phyloP scores from a whole-genome alignment of 768 basidiomycete species.

The Leucosporidium yakuticum region DNA sequence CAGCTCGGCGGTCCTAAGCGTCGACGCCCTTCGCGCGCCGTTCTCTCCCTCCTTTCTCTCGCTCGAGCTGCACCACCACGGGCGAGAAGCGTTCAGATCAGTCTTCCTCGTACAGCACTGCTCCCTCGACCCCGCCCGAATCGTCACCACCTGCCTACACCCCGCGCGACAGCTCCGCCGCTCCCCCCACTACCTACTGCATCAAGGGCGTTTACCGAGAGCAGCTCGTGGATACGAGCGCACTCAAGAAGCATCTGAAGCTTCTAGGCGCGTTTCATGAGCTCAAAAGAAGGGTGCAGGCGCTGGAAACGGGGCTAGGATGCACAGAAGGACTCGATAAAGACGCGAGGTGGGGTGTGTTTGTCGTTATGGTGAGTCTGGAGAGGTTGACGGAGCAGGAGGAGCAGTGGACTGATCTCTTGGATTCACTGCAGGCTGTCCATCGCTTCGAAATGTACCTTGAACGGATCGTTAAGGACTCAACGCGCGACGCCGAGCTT shows the following conservation, averaged over 20 bases:
- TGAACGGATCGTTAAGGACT: too few species aligned
- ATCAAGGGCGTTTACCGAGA: constrained; percentile 1
- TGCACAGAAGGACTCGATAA: not conserved
- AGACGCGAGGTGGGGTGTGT: constrained; percentile 32
- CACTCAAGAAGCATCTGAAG: constrained; percentile 30
- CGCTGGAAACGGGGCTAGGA: not conserved
- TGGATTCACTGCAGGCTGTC: constrained; percentile 8
- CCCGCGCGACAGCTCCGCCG: too few species aligned
- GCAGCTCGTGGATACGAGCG: constrained; percentile 9
- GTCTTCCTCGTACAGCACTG: too few species aligned
- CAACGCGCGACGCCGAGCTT: not conserved
- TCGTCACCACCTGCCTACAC: too few species aligned
- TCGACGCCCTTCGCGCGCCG: too few species aligned
- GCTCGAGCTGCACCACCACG: too few species aligned
- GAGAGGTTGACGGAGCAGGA: too few species aligned
- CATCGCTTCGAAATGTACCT: constrained; percentile 6
- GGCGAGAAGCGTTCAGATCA: too few species aligned
- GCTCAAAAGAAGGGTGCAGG: constrained; percentile 12
- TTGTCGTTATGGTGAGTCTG: constrained; percentile 12
- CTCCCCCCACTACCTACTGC: not conserved
- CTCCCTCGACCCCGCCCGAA: too few species aligned
- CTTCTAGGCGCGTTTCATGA: constrained; percentile 35
- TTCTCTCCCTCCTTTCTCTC: too few species aligned
- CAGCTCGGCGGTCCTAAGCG: too few species aligned
- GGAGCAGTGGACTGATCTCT: too few species aligned